Evolutionary conservation across 2,329 filamentous ascomycete species (phyloP).

Genomic region (Thielaviopsis musarum): DNA sequence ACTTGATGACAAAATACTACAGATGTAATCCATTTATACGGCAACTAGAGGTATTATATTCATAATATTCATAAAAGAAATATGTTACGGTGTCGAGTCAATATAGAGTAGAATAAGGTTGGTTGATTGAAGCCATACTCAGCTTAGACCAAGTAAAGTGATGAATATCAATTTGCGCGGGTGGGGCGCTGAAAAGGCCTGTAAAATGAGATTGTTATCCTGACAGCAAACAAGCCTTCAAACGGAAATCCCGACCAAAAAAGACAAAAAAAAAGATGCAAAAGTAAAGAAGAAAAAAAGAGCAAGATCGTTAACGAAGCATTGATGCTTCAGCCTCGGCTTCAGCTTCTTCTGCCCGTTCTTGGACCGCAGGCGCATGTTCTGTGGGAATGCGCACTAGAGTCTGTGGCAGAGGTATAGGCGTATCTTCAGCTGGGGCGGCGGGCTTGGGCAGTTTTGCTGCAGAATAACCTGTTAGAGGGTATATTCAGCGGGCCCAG

Average conservation of each 20-base stretch:
- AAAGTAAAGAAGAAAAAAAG: not conserved
- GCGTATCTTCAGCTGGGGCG: not conserved
- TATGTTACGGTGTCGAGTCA: not conserved
- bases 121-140: not conserved
- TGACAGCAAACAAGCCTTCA: not conserved
- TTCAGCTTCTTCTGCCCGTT: conserved; percentile 32
- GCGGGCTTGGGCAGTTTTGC: conserved; percentile 9
- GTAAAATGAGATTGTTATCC: not conserved
- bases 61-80: not conserved
- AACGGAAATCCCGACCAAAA: not conserved
- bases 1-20: not conserved
- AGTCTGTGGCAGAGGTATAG: conserved; percentile 47
- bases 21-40: not conserved
- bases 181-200: not conserved
- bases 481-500: not conserved
- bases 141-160: not conserved
- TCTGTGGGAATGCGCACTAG: conserved; percentile 74
- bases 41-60: not conserved
- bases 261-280: not conserved
- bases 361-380: conserved; percentile 48
- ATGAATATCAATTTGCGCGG: not conserved
- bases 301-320: not conserved
- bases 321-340: conserved; percentile 24
- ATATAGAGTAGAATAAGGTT: too few species aligned
- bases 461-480: not conserved